Evolutionary conservation across 108 stramenopile genomes (phyloP), one percentile per base, ranked within the genome.

Genomic region (Schizochytrium sp.): DNA sequence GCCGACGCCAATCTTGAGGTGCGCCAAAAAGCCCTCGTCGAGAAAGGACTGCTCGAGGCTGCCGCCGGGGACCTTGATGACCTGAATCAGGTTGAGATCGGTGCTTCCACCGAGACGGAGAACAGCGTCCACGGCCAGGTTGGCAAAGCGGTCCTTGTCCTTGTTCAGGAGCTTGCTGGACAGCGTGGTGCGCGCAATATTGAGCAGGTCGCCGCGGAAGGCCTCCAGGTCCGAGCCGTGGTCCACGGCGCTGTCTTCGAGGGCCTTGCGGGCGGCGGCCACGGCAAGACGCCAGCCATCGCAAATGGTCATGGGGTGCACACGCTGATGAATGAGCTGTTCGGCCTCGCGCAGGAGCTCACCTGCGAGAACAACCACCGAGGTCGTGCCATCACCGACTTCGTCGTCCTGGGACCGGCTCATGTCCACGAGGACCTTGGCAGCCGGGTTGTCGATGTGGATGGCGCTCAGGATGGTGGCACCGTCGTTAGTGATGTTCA

Each of bases 371-470:
- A 94, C 94, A 8, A 92, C 91, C 4, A 94, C 94, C 55, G 89
- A 94, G 58, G 98, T 98, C 5, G 98, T 98, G 14, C 99, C 98
- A 89, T 99, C 98, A 8, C 98, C 99, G 16, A 99, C 98, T 93
- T 98, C 97, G 63, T 98, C 96, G 93, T 98, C 98, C 89, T 93
- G 94, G 4, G 98, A 98, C 91, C 94, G 96, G 59, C 98, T 96
- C 92, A 99, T 98, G 92, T 99, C 98, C n/a, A 99, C 98, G 83
- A 99, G 91, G 0, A 98, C 97, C 91, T 98, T 98, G 88, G 99
- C 99, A 19, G 99, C 99, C 58, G 99, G 96, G 92, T 99, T 99
- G 91, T 99, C 99, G 44, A 98, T 91, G 45, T 97, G 97, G 57
- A 98, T 92, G 21, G 95, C 92, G 89, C 94, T 92, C 44, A 99